Base-by-base conservation (phyloP, 148 eudicot genomes). In the Chenopodium berlandieri region DNA sequence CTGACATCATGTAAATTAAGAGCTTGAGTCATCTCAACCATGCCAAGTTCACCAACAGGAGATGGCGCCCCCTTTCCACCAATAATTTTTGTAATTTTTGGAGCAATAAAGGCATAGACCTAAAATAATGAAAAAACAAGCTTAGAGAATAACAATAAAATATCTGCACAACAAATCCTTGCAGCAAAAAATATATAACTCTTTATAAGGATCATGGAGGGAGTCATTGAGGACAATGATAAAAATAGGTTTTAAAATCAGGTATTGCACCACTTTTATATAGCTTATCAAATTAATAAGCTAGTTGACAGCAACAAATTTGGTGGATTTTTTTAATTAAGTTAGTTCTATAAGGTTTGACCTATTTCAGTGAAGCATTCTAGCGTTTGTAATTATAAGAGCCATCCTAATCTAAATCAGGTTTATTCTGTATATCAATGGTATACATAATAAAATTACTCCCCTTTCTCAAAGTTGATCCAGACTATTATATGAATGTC, bases 21-120 rank as follows among this genome's bases (percentile, higher is more conserved):
- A 74, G 99, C 98, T 86, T 94, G 99, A 50, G 98, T 88, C 98
- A 94, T 96, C 88, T 96, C 98, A 86, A 89, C 95, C 99, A 96
- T 96, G 82, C 98, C 99, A 80, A 96, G 97, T 82, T 94, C 99
- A 80, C 99, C 95, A 64, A 96, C 98, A 12, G 99, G 99, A 74
- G 99, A 88, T 14, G 99, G 99, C 3, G 99, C 99, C 83, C 90
- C 90, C 84, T 89, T 94, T 75, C 98, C 99, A 71, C 99, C 98
- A 80, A 96, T 96, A 32, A 96, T 94, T 87, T 96, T 96, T 68
- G 99, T 96, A 32, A 96, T 94, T 87, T 96, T 96, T 68, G 99
- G 98, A 82, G 99, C 99, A 74, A 95, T 89, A 89, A 95, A 95
- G 73, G 98, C 92, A 86, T 91, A 90, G 54, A 95, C 97, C 99